Evolutionary conservation across 768 basidiomycete genomes (phyloP).

Genomic region (Tylopilus balloui): DNA sequence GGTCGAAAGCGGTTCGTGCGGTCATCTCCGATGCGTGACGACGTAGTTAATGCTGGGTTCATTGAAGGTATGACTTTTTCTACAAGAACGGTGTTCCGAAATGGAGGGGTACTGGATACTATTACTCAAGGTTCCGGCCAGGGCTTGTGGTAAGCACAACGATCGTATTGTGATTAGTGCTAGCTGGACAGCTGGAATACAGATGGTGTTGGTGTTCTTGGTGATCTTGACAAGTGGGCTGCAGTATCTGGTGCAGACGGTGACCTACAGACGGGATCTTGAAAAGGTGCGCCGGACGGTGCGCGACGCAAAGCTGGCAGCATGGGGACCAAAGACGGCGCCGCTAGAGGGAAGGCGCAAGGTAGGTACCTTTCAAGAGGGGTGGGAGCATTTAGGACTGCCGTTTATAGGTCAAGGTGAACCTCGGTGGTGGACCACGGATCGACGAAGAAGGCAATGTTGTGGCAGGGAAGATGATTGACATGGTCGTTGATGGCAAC

Average conservation of each 20-base stretch:
- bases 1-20: slow-evolving; percentile 66
- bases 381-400: slow-evolving; percentile 2
- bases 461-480: slow-evolving; percentile 51
- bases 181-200: slow-evolving; percentile 6
- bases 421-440: slow-evolving; percentile 50
- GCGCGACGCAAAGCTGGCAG: slow-evolving; percentile 59
- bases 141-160: slow-evolving; percentile 62
- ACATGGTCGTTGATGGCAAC: slow-evolving; percentile 77
- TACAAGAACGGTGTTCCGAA: slow-evolving; percentile 96
- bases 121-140: slow-evolving; percentile 95
- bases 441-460: slow-evolving; percentile 54
- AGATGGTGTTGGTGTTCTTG: slow-evolving; percentile 79
- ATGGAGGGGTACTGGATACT: slow-evolving; percentile 96
- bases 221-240: slow-evolving; percentile 69
- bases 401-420: slow-evolving; percentile 61
- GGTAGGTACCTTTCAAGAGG: slow-evolving; percentile 37
- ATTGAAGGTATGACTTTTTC: slow-evolving; percentile 91
- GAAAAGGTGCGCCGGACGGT: slow-evolving; percentile 60
- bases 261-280: slow-evolving; percentile 75
- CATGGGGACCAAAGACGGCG: slow-evolving; percentile 78
- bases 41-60: slow-evolving; percentile 1
- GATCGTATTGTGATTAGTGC: slow-evolving; percentile 1
- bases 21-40: background rate
- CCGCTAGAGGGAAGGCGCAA: slow-evolving; percentile 64
- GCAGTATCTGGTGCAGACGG: slow-evolving; percentile 74